phyloP scores from a whole-genome alignment of 768 basidiomycete genomes.

The Calocera cornea region DNA sequence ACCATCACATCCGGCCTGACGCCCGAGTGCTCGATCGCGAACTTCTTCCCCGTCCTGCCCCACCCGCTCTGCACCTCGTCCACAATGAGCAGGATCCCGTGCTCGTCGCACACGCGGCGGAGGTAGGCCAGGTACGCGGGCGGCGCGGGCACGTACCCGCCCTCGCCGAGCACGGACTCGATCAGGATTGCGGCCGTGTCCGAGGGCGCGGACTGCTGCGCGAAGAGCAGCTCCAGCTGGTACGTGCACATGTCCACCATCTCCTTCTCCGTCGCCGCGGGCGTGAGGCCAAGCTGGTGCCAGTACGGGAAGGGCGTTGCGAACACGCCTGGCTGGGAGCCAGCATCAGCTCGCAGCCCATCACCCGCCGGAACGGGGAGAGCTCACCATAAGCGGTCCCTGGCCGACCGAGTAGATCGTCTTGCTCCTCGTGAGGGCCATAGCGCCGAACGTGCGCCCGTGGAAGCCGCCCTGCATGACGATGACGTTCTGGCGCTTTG shows the following conservation, averaged over 20 bases:
- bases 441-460: conserved; percentile 84
- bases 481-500: conserved; percentile 77
- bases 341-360: neutral
- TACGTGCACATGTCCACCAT: conserved; percentile 54
- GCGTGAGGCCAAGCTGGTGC: conserved; percentile 61
- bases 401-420: conserved; percentile 73
- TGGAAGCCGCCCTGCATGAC: conserved; percentile 89
- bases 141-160: conserved; percentile 87
- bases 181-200: conserved; percentile 91
- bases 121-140: conserved; percentile 65
- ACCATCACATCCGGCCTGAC: conserved; percentile 79
- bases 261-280: conserved; percentile 39
- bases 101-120: conserved; percentile 69
- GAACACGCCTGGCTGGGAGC: conserved; percentile 63
- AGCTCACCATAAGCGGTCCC: conserved; percentile 66
- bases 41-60: conserved; percentile 71
- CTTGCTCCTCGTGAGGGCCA: conserved; percentile 89
- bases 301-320: conserved; percentile 80
- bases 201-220: conserved; percentile 64
- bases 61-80: conserved; percentile 89
- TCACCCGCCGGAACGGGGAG: neutral
- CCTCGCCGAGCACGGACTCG: conserved; percentile 90
- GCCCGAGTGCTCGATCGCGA: conserved; percentile 69
- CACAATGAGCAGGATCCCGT: conserved; percentile 70
- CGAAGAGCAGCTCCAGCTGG: conserved; percentile 65